phyloP scores from a whole-genome alignment of 2,329 filamentous ascomycete genomes.

The Beauveria rudraprayagi region DNA sequence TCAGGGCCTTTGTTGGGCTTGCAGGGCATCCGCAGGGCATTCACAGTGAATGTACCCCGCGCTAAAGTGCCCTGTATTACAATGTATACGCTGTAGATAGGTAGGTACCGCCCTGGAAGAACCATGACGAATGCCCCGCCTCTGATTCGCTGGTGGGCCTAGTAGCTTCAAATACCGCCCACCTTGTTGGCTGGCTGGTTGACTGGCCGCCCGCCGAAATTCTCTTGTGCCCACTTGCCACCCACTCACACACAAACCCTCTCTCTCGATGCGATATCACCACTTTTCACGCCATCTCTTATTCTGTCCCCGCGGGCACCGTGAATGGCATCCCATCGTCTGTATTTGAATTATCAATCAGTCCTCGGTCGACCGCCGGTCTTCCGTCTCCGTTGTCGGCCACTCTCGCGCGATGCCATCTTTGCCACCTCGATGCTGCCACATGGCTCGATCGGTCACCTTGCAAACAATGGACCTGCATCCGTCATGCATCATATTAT shows the following conservation, averaged over 20 bases:
- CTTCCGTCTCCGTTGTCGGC: neutral
- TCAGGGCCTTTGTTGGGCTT: neutral
- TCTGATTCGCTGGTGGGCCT: neutral
- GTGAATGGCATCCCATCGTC: neutral
- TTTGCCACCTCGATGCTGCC: neutral
- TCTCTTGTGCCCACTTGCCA: neutral
- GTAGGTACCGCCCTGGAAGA: neutral
- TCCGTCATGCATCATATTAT: neutral
- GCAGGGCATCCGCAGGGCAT: neutral
- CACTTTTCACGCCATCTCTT: neutral
- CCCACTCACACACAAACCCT: neutral
- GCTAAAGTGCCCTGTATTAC: neutral
- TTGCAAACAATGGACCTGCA: neutral
- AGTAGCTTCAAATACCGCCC: neutral
- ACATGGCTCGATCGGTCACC: neutral
- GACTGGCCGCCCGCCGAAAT: neutral
- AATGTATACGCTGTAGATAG: neutral
- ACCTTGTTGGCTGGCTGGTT: slow-evolving; percentile 4
- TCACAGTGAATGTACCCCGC: neutral
- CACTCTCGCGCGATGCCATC: too few relatives aligned
- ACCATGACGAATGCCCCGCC: neutral
- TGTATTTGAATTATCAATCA: neutral
- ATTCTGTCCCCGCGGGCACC: neutral
- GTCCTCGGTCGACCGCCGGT: neutral
- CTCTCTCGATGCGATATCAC: neutral